phyloP scores from a whole-genome alignment of 257 asterid species.

The Fraxinus pennsylvanica region DNA sequence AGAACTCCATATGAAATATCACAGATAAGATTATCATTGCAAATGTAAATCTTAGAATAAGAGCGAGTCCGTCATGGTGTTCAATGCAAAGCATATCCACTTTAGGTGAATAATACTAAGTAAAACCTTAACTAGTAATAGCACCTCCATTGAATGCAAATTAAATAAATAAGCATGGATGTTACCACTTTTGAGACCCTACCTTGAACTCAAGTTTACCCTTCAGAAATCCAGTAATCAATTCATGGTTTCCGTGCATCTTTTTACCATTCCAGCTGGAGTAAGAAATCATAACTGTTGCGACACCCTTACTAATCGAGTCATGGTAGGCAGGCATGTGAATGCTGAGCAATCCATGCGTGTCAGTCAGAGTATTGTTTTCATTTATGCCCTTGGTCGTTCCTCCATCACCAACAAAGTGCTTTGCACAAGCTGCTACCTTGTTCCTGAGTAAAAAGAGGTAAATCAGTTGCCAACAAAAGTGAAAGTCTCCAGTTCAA shows the following conservation, averaged over 20 bases:
- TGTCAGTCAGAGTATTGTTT: conserved; percentile 36
- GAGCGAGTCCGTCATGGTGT: neutral
- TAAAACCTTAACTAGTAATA: neutral
- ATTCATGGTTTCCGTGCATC: conserved; percentile 47
- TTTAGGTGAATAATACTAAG: neutral
- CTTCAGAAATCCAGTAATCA: conserved; percentile 47
- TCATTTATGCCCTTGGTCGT: conserved; percentile 42
- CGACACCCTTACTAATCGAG: conserved; percentile 47
- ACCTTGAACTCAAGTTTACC: conserved; percentile 82
- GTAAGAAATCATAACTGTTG: conserved; percentile 48
- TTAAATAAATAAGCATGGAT: neutral
- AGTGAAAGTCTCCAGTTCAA: neutral
- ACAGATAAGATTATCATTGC: neutral
- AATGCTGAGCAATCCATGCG: conserved; percentile 36
- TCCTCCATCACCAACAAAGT: conserved; percentile 59
- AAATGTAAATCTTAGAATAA: neutral
- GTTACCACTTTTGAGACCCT: conserved; percentile 7
- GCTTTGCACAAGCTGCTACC: conserved; percentile 51
- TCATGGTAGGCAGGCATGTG: conserved; percentile 45
- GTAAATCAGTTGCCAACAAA: conserved; percentile 11
- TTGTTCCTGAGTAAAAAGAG: conserved; percentile 29
- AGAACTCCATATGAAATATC: neutral
- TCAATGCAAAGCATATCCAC: conserved; percentile 1
- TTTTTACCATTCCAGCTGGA: conserved; percentile 48
- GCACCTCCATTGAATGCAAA: neutral